These are phyloP conservation scores for Albophoma yamanashiensis DNA, from an alignment of 2,329 filamentous ascomycete species.

Conservation along the genomic window DNA sequence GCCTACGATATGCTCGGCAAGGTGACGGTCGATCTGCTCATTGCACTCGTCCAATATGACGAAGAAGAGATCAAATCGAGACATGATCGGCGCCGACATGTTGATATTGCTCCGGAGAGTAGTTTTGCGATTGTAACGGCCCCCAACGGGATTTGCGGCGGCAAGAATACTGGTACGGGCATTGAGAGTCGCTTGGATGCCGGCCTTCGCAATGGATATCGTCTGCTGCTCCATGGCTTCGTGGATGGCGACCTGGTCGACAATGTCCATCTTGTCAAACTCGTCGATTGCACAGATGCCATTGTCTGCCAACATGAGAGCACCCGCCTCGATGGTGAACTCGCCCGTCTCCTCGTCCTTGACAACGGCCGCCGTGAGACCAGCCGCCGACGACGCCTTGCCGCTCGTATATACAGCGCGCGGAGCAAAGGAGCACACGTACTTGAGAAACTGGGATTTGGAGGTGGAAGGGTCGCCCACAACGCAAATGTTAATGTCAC, in stretches of 20 bases:
- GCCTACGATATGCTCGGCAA: constrained; percentile 89
- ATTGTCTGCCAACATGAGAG: constrained; percentile 93
- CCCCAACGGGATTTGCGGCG: constrained; percentile 90
- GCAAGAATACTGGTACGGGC: constrained; percentile 91
- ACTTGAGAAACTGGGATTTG: constrained; percentile 97
- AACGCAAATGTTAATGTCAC: constrained; percentile 97
- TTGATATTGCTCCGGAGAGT: constrained; percentile 93
- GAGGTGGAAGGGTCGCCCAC: constrained; percentile 95
- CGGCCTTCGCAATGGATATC: constrained; percentile 96
- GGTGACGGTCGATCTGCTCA: constrained; percentile 77
- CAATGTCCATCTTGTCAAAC: constrained; percentile 99
- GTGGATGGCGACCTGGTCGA: constrained; percentile 95
- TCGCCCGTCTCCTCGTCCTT: constrained; percentile 98
- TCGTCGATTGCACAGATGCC: constrained; percentile 98
- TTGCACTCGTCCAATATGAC: constrained; percentile 96
- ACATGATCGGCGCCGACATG: constrained; percentile 99
- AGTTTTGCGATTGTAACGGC: constrained; percentile 93
- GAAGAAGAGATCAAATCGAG: constrained; percentile 97
- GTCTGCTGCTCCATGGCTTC: constrained; percentile 99
- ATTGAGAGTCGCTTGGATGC: constrained; percentile 95
- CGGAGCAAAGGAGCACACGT: constrained; percentile 93
- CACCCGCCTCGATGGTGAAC: constrained; percentile 96
- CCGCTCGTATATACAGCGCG: constrained; percentile 95
- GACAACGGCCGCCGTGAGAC: constrained; percentile 92
- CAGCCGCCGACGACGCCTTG: constrained; percentile 92